A percentile compares a stretch with the other conserved stretches of the same genome.
These are phyloP conservation scores for Tricholomella constricta DNA, from an alignment of 768 basidiomycete species.

Conservation along the genomic window DNA sequence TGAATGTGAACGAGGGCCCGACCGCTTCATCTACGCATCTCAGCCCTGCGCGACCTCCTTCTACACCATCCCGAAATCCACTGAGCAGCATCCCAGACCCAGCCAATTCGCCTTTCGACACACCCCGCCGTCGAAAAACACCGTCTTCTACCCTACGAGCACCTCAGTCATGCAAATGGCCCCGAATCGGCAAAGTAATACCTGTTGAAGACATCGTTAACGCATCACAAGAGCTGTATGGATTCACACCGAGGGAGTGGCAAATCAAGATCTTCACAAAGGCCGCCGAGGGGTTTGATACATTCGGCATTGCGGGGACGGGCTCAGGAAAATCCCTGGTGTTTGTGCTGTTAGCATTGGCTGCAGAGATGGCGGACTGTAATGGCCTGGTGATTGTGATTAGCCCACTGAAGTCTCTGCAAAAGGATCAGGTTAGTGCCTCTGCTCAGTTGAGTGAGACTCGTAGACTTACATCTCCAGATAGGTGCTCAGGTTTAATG, in stretches of 20 bases:
- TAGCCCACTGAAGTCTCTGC: constrained; percentile 14
- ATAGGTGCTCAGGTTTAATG: constrained; percentile 6
- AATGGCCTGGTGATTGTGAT: constrained; percentile 13
- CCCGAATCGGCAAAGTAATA: not conserved
- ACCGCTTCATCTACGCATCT: not conserved
- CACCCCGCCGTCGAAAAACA: constrained; percentile 3
- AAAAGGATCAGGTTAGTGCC: constrained; percentile 13
- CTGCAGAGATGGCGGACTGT: constrained; percentile 5
- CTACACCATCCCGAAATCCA: not conserved
- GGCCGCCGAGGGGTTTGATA: constrained; percentile 3
- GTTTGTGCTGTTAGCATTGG: constrained; percentile 7
- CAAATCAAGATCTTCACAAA: constrained; percentile 4
- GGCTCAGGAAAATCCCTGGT: constrained; percentile 15
- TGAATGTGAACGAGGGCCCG: not conserved
- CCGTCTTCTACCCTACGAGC: not conserved
- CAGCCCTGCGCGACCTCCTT: not conserved
- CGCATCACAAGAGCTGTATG: not conserved
- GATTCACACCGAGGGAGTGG: constrained; percentile 1
- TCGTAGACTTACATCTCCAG: too few relatives aligned
- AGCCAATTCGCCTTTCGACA: not conserved
- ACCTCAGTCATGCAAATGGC: not conserved
- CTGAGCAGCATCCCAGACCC: not conserved
- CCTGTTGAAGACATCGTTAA: not conserved
- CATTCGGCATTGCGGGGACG: constrained; percentile 11
- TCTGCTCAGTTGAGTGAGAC: too few relatives aligned